These are phyloP conservation scores for Flaveria sonorensis DNA, from an alignment of 129 eudicot species.

Conservation along the genomic window DNA sequence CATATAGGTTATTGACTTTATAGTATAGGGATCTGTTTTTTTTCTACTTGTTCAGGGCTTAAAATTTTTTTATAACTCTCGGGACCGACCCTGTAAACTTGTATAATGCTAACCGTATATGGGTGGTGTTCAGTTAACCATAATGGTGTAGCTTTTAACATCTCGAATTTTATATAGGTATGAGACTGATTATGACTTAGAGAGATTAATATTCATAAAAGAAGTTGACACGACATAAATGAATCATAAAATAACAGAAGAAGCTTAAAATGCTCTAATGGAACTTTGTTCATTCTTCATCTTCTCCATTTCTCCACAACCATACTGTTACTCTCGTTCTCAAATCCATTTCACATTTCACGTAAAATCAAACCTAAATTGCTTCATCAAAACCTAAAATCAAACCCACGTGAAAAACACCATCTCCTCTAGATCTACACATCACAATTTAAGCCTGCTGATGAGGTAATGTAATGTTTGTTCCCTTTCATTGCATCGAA, in stretches of 20 bases:
- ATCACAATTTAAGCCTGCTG: background rate
- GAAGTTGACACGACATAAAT: background rate
- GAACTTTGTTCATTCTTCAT: conserved; percentile 5
- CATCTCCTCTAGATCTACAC: conserved; percentile 27
- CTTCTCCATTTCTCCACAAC: background rate
- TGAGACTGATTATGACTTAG: no score
- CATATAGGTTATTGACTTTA: no score
- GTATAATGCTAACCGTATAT: no score
- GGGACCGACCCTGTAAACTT: no score
- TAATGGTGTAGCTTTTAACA: no score
- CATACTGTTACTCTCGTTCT: conserved; percentile 18
- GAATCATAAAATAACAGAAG: conserved; percentile 5
- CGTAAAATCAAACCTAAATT: background rate
- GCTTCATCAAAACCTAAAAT: conserved; percentile 14
- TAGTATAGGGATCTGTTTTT: no score
- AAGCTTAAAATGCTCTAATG: conserved; percentile 11
- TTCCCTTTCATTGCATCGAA: background rate
- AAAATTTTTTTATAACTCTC: no score
- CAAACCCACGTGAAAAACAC: conserved; percentile 10
- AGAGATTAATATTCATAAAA: background rate
- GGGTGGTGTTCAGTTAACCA: no score
- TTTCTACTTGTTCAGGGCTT: no score
- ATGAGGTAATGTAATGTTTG: conserved; percentile 14
- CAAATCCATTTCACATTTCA: conserved; percentile 5
- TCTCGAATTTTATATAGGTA: no score